Evolutionary conservation across 306 rosid genomes (phyloP), one percentile per base, ranked within the genome.

Genomic region (Casuarina equisetifolia): DNA sequence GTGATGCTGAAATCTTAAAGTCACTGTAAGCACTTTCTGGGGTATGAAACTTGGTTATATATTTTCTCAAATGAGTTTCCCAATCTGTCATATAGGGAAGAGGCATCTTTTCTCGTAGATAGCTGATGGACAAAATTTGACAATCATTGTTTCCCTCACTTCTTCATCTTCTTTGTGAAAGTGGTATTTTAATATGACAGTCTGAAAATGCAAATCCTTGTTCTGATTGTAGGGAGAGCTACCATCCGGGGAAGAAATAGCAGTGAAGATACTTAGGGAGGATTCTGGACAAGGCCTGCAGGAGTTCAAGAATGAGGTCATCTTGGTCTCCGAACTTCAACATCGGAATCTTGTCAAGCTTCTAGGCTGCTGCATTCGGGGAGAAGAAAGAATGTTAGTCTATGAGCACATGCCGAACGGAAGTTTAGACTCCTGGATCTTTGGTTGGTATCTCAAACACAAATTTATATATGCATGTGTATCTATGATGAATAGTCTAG

Each of bases 311-410:
- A 84, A 71, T 71, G 88, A 84, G 83, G 88, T 84, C 64, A 57
- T 78, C 52, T 55, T 84, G 45, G 81, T 84, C 78, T 84, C 85
- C 46, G 85, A 84, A 75, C 88, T 84, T 81, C 88, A 84, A 32
- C 88, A 84, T 74, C 76, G 88, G 79, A 84, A 84, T 66, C 88
- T 84, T 50, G 88, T 81, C 61, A 81, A 84, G 81, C 88, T 84
- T 81, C 83, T 81, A 10, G 88, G 88, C 66, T 84, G 88, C 63
- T 84, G 88, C 76, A 81, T 71, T 64, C 78, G 64, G 17, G 83
- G 83, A 71, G 88, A 70, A 74, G 83, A 84, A 42, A 81, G 77
- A 81, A 81, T 84, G 63, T 55, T 84, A 72, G 50, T 84, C 52
- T 84, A 84, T 55, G 88, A 84, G 67, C 81, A 84, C 73, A 84